Percentiles rank a stretch among this genome's conserved stretches.
Evolutionary conservation across 257 asterid species (phyloP).

Genomic region (Plantago elongata): DNA sequence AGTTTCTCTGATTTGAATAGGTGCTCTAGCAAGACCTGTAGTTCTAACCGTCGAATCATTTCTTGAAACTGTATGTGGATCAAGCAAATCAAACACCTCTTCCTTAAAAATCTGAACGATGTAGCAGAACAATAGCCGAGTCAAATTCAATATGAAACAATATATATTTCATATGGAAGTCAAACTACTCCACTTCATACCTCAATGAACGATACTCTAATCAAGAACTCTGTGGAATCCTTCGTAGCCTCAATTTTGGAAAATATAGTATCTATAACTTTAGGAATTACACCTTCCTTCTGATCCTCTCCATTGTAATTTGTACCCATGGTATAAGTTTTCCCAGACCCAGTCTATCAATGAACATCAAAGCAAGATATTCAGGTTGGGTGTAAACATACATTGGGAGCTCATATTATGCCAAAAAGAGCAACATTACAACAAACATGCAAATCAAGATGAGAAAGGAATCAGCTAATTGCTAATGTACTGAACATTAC

Average conservation of each 20-base stretch:
- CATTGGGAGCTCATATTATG: background rate
- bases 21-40: constrained; percentile 62
- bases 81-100: constrained; percentile 88
- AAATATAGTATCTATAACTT: constrained; percentile 80
- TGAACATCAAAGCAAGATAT: constrained; percentile 3
- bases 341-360: constrained; percentile 91
- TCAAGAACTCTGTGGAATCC: constrained; percentile 63
- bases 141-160: background rate
- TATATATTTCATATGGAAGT: background rate
- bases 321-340: constrained; percentile 98
- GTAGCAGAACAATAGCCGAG: constrained; percentile 9
- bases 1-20: constrained; percentile 90
- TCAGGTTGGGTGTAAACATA: background rate
- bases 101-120: constrained; percentile 84
- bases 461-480: no score
- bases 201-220: constrained; percentile 93
- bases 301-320: constrained; percentile 89
- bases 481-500: background rate
- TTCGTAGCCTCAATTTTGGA: constrained; percentile 54
- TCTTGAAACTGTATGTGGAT: constrained; percentile 37
- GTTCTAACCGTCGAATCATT: constrained; percentile 37
- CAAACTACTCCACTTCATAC: constrained; percentile 29
- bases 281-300: constrained; percentile 69
- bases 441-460: no score
- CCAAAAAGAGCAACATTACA: no score